Conservation (phyloP, 345 rosid genomes). For the Eucalyptus microcorys region DNA sequence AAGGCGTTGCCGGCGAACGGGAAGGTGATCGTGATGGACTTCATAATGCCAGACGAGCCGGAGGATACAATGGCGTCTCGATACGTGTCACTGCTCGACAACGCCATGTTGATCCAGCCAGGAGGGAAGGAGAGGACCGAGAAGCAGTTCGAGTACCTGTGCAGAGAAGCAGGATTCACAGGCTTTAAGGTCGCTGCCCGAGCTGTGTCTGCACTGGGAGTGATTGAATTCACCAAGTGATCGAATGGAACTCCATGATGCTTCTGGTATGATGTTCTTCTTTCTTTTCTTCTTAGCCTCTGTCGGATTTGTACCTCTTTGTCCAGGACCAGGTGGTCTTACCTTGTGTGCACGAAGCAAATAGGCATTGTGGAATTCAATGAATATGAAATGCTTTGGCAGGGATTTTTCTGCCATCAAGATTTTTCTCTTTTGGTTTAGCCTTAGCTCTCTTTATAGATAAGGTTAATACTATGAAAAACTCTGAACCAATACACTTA, state of each 20-base stretch:
- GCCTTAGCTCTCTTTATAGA: not conserved
- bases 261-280: not conserved
- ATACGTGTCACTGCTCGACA: conserved; percentile 1
- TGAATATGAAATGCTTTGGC: not conserved
- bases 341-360: not conserved
- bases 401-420: not conserved
- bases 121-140: conserved; percentile 38
- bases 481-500: accelerated
- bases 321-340: not conserved
- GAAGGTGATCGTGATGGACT: conserved; percentile 28
- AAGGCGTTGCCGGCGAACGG: conserved; percentile 22
- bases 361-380: not conserved
- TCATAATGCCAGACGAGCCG: conserved; percentile 13
- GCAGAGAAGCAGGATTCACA: conserved; percentile 20
- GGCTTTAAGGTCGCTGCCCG: conserved; percentile 7
- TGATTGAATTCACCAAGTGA: conserved; percentile 24
- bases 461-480: no score
- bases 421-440: not conserved
- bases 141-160: conserved; percentile 11
- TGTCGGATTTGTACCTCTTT: not conserved
- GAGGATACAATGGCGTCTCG: conserved; percentile 1
- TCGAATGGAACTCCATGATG: conserved; percentile 12
- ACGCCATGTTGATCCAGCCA: conserved; percentile 17
- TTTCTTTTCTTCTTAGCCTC: not conserved
- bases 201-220: conserved; percentile 4